Evolutionary conservation across 1,139 yeast species (phyloP).

Genomic region (Diutina pseudorugosa): DNA sequence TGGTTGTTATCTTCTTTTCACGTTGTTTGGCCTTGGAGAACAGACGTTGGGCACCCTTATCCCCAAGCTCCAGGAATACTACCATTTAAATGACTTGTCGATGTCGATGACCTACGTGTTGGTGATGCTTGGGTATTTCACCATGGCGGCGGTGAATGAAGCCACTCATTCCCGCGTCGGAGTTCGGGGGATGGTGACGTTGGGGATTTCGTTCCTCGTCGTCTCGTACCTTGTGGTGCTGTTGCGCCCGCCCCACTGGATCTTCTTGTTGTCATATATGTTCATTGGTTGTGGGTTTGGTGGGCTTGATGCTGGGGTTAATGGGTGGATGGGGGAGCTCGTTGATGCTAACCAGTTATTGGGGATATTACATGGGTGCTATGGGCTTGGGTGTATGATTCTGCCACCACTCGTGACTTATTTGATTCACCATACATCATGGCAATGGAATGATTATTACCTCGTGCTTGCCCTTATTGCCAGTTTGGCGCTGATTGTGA

Average conservation of each 20-base stretch:
- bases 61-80: slow-evolving; percentile 34
- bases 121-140: slow-evolving; percentile 19
- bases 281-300: slow-evolving; percentile 51
- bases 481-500: slow-evolving; percentile 11
- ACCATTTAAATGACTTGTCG: slow-evolving; percentile 30
- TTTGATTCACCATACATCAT: slow-evolving; percentile 25
- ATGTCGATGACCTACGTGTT: slow-evolving; percentile 5
- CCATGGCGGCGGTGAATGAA: slow-evolving; percentile 26
- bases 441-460: slow-evolving; percentile 39
- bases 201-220: slow-evolving; percentile 22
- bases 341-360: slow-evolving; percentile 47
- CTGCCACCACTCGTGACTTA: slow-evolving; percentile 48
- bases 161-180: slow-evolving; percentile 21
- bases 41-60: slow-evolving; percentile 46
- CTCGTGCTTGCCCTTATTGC: slow-evolving; percentile 18
- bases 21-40: slow-evolving; percentile 41
- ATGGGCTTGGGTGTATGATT: slow-evolving; percentile 57
- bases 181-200: slow-evolving; percentile 20
- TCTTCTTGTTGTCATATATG: slow-evolving; percentile 25
- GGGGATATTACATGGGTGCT: slow-evolving; percentile 57
- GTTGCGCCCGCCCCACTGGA: slow-evolving; percentile 21
- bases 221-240: slow-evolving; percentile 17
- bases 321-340: slow-evolving; percentile 46
- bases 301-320: slow-evolving; percentile 45
- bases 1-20: slow-evolving; percentile 24